Base-by-base conservation (phyloP, 768 basidiomycete genomes). In the Pisolithus tinctorius region DNA sequence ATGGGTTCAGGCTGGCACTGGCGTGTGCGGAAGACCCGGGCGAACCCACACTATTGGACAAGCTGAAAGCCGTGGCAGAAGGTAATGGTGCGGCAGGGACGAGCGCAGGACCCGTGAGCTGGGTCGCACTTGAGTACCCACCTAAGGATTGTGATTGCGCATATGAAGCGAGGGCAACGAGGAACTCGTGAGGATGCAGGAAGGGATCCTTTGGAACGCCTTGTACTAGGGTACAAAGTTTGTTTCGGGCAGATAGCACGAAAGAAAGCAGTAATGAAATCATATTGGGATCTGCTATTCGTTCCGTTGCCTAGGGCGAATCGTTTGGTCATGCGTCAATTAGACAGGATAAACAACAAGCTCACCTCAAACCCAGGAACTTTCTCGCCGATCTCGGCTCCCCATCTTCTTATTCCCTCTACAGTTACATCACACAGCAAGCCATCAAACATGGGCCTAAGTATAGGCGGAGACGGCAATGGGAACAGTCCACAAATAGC, bases 351-450 rank as follows among this genome's bases (percentile, higher is more conserved):
- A 26, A 48, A 48, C 16, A 14, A 10, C 54, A 34, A 48, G 60
- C 58, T 60, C 56, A 72, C 86, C 75, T 90, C 86, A 16, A 86
- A 70, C 30, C 77, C 76, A 50, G 84, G 63, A 55, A 74, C 75
- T 7, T 76, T 77, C 55, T 80, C 80, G 11, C 84, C 88, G 40
- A 91, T 74, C 42, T 81, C 78, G 13, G 74, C 60, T 29, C 80
- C 78, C 88, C 89, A 93, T 47, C 68, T 71, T 45, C 77, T 73
- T 31, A 93, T 78, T 5, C 82, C 88, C 26, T 84, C 80, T 26
- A 88, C 78, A 0, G 89, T 89, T 13, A 74, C 68, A 64, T 93
- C 88, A 61, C 89, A 92, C 23, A 93, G 68, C 13, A 93, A 72
- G 1, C 89, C 89, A 64, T 92, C 82, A 40, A 77, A 60, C 20